Evolutionary conservation across 257 asterid genomes (phyloP).

Genomic region (Thymus mandschuricus): DNA sequence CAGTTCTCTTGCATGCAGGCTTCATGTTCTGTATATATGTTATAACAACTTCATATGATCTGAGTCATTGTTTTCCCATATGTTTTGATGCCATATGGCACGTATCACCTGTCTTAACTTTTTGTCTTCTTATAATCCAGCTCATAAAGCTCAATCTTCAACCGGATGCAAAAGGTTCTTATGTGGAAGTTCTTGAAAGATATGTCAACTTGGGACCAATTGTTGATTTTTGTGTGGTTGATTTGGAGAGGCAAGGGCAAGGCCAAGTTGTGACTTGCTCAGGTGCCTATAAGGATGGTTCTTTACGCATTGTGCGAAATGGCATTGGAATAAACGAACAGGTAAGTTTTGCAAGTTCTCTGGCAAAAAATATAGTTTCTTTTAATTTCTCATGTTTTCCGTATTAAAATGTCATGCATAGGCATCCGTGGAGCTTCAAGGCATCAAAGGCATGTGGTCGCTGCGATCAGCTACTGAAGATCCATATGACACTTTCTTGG

Average conservation of each 20-base stretch:
- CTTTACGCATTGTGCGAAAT: constrained; percentile 88
- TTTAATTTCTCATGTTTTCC: constrained; percentile 13
- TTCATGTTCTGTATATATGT: background rate
- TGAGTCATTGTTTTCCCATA: background rate
- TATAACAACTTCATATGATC: background rate
- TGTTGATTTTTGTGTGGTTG: constrained; percentile 93
- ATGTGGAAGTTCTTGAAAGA: constrained; percentile 88
- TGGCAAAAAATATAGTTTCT: background rate
- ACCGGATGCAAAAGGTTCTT: constrained; percentile 83
- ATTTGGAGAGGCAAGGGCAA: constrained; percentile 95
- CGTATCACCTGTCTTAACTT: background rate
- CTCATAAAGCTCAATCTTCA: constrained; percentile 84
- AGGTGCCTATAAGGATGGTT: constrained; percentile 96
- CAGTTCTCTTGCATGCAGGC: background rate
- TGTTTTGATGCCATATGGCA: background rate
- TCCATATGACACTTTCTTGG: constrained; percentile 85
- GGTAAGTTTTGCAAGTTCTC: constrained; percentile 42
- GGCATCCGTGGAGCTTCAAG: constrained; percentile 98
- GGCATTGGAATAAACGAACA: constrained; percentile 95
- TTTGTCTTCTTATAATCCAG: constrained; percentile 43
- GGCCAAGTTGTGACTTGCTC: constrained; percentile 98
- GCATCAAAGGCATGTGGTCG: constrained; percentile 98
- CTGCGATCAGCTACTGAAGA: constrained; percentile 83
- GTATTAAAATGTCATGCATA: constrained; percentile 37
- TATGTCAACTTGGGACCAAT: constrained; percentile 95